phyloP scores from a whole-genome alignment of 2,329 filamentous ascomycete genomes.

The Fusarium anguioides region DNA sequence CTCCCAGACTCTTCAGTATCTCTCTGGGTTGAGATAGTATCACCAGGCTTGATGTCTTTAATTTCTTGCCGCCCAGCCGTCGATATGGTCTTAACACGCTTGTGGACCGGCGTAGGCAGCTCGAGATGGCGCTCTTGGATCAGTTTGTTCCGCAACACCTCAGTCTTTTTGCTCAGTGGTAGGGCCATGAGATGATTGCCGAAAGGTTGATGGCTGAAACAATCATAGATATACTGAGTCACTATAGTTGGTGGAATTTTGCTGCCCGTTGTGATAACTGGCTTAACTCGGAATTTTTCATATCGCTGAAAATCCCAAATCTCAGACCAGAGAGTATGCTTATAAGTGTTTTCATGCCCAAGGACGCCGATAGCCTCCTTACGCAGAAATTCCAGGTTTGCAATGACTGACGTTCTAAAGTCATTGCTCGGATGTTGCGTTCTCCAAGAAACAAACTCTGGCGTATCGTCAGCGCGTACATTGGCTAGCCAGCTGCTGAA shows the following conservation, averaged over 20 bases:
- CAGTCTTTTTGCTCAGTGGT: conserved; percentile 43
- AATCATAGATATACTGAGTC: conserved; percentile 73
- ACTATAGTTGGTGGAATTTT: conserved; percentile 66
- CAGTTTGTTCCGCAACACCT: conserved; percentile 46
- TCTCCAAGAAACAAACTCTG: conserved; percentile 66
- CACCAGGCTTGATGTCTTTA: conserved; percentile 55
- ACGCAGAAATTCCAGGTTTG: conserved; percentile 71
- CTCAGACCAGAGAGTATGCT: conserved; percentile 67
- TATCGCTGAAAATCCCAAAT: conserved; percentile 53
- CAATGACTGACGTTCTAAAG: conserved; percentile 70
- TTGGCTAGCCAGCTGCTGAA: conserved; percentile 69
- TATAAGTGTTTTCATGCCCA: conserved; percentile 40
- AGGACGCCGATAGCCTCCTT: conserved; percentile 70
- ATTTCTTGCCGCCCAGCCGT: conserved; percentile 41
- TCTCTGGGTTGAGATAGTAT: conserved; percentile 61
- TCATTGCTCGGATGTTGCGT: conserved; percentile 61
- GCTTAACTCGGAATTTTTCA: conserved; percentile 34
- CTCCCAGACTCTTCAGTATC: conserved; percentile 61
- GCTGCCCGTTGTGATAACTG: conserved; percentile 20
- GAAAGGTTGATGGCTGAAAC: conserved; percentile 73
- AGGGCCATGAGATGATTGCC: conserved; percentile 60
- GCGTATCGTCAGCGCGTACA: conserved; percentile 58
- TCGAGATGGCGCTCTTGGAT: conserved; percentile 47
- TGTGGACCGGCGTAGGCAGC: conserved; percentile 38
- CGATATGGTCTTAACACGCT: conserved; percentile 37